phyloP scores from a whole-genome alignment of 2,329 filamentous ascomycete species.

The Fusarium sp. region DNA sequence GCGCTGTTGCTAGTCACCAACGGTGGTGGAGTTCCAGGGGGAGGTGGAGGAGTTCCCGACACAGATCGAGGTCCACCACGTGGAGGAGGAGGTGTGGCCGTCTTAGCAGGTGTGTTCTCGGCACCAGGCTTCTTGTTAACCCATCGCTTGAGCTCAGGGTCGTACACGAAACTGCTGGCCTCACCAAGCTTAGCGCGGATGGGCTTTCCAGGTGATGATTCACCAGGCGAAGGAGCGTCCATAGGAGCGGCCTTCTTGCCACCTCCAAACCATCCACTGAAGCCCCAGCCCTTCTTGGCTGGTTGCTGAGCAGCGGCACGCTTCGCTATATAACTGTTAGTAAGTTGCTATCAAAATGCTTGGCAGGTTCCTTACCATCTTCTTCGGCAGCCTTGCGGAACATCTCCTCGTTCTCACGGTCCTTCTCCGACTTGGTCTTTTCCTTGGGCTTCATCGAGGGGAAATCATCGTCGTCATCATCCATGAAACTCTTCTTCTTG shows the following conservation, averaged over 20 bases:
- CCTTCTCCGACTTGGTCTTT: constrained; percentile 71
- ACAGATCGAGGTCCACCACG: constrained; percentile 63
- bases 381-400: constrained; percentile 84
- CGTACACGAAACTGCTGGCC: constrained; percentile 90
- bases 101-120: constrained; percentile 65
- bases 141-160: constrained; percentile 97
- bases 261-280: constrained; percentile 84
- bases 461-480: constrained; percentile 80
- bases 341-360: neutral
- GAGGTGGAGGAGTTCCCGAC: constrained; percentile 59
- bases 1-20: constrained; percentile 46
- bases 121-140: constrained; percentile 90
- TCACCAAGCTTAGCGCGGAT: constrained; percentile 94
- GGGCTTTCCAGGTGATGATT: constrained; percentile 64
- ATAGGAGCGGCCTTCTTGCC: constrained; percentile 61
- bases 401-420: constrained; percentile 82
- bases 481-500: constrained; percentile 81
- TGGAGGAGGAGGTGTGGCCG: constrained; percentile 81
- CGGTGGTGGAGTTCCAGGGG: constrained; percentile 45
- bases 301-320: constrained; percentile 59
- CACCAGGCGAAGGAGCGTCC: constrained; percentile 44
- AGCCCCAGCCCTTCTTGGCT: constrained; percentile 76
- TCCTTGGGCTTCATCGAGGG: constrained; percentile 59
- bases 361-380: constrained; percentile 61
- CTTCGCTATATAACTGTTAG: constrained; percentile 59